Evolutionary conservation across 257 asterid species (phyloP), one percentile per base, ranked within the genome.

Genomic region (Plantago elongata): DNA sequence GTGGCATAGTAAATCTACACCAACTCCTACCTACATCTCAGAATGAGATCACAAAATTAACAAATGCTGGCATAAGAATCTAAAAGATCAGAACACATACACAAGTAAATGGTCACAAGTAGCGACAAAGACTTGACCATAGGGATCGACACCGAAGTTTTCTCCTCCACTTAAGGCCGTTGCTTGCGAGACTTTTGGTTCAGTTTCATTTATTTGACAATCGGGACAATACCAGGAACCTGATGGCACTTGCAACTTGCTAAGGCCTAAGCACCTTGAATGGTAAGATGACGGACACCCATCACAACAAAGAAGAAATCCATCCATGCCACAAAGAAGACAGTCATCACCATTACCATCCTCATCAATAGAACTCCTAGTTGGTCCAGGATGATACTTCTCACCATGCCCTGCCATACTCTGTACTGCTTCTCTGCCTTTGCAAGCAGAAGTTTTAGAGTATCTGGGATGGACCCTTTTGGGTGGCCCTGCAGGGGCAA

Each of bases 181-280:
- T 52, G 79, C 83, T 64, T 68, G 75, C 60, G 61, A 45, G 34
- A 76, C 64, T 61, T 72, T 80, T 30, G 91, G 95, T 22, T 84
- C 85, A 9, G 66, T 64, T 69, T 70, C 76, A 69, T 78, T 79
- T 48, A 84, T 72, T 54, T 73, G 65, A 76, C 97, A 89, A 79
- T 89, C 97, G 2, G 97, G 95, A 70, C 97, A 89, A 71, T 79
- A 82, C 97, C 97, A 89, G 30, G 88, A 71, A 49, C 84, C 95
- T 57, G 77, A 81, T 6, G 94, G 80, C 75, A 81, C 76, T 71
- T 72, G 71, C 89, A 71, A 63, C 75, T 86, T 89, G 82, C 67
- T 72, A 79, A 89, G 77, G 27, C 97, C 97, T 69, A 89, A 65
- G 78, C 97, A 89, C 75, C 95, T 82, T 46, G 89, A 64, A 72